phyloP scores from a whole-genome alignment of 306 rosid species.

The Inga leiocalycina region DNA sequence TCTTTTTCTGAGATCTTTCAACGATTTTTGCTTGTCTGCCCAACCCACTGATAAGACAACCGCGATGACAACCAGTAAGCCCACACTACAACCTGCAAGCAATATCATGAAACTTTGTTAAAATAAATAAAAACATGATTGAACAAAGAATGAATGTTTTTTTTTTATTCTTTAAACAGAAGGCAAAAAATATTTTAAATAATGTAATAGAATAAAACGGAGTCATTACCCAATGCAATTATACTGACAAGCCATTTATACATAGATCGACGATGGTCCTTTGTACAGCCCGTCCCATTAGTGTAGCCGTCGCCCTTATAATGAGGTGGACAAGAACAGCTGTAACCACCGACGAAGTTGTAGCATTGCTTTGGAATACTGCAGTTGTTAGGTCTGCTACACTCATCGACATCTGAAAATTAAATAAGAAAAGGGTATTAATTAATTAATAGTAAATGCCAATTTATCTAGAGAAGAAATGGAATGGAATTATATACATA shows the following conservation, averaged over 20 bases:
- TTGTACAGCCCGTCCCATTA: background rate
- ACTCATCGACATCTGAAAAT: constrained; percentile 18
- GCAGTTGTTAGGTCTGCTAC: background rate
- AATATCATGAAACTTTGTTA: background rate
- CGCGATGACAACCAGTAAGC: background rate
- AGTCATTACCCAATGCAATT: background rate
- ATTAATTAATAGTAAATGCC: background rate
- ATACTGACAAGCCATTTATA: background rate
- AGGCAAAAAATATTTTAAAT: background rate
- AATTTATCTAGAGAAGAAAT: background rate
- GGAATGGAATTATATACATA: background rate
- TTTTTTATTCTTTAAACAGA: background rate
- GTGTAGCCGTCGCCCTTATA: background rate
- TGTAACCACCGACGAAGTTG: background rate
- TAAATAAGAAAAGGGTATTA: background rate
- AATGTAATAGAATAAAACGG: background rate
- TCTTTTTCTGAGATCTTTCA: background rate
- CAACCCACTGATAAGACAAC: background rate
- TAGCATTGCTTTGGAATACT: background rate
- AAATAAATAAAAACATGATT: background rate
- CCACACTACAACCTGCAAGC: background rate
- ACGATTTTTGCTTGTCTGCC: background rate
- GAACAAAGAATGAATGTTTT: background rate
- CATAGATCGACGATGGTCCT: background rate
- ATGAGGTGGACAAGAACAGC: background rate